phyloP scores from a whole-genome alignment of 2,329 filamentous ascomycete species.

The Fusarium annulatum region DNA sequence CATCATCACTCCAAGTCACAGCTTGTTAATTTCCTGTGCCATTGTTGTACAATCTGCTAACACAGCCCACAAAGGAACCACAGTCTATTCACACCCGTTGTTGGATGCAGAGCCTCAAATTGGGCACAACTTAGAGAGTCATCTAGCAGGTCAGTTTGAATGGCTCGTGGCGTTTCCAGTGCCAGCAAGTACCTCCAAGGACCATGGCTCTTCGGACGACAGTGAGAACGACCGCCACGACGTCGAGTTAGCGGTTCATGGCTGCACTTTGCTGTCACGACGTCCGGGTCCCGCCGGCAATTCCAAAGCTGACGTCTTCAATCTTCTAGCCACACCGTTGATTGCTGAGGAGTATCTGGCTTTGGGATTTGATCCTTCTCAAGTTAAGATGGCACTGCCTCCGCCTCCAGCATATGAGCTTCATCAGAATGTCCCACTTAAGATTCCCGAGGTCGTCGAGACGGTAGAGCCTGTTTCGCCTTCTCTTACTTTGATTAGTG shows the following conservation, averaged over 20 bases:
- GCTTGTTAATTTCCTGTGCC: not conserved
- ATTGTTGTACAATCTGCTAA: conserved; percentile 23
- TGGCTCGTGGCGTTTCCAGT: conserved; percentile 58
- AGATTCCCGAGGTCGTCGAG: conserved; percentile 46
- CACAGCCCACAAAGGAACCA: conserved; percentile 13
- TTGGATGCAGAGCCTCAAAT: conserved; percentile 38
- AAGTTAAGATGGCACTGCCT: conserved; percentile 40
- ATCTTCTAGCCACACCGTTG: conserved; percentile 61
- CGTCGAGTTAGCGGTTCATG: conserved; percentile 54
- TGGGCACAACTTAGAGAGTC: conserved; percentile 53
- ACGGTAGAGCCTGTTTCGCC: conserved; percentile 50
- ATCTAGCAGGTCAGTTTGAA: conserved; percentile 62
- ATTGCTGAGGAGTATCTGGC: conserved; percentile 39
- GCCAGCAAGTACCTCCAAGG: conserved; percentile 41
- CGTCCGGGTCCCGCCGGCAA: conserved; percentile 42
- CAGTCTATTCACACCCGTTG: conserved; percentile 40
- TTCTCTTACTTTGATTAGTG: conserved; percentile 46
- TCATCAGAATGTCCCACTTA: conserved; percentile 40
- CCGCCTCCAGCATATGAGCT: conserved; percentile 42
- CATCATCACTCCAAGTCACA: not conserved
- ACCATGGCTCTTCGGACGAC: conserved; percentile 23
- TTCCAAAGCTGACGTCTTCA: conserved; percentile 53
- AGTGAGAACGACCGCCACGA: conserved; percentile 14
- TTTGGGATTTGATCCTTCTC: conserved; percentile 30
- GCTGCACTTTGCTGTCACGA: conserved; percentile 64